phyloP scores from a whole-genome alignment of 2,329 filamentous ascomycete genomes.

The Penicillium sp. region DNA sequence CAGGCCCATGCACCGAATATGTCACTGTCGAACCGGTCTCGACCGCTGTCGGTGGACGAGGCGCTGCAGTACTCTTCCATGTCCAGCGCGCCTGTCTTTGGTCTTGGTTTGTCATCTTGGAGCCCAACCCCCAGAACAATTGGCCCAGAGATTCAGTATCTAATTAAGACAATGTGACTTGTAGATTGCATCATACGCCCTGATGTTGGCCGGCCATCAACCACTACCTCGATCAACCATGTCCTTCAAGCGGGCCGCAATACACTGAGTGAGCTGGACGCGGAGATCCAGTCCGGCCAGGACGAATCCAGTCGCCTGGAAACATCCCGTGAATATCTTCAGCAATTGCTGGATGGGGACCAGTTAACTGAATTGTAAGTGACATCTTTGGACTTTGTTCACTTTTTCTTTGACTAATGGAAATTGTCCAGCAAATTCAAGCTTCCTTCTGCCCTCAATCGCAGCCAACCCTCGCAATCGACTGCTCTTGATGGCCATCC shows the following conservation, averaged over 20 bases:
- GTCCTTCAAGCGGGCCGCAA: constrained; percentile 54
- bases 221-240: constrained; percentile 41
- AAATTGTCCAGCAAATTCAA: constrained; percentile 43
- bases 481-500: constrained; percentile 19
- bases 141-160: constrained; percentile 7
- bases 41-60: constrained; percentile 47
- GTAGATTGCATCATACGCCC: constrained; percentile 44
- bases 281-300: constrained; percentile 62
- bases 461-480: constrained; percentile 18
- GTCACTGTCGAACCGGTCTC: constrained; percentile 27
- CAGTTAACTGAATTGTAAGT: constrained; percentile 52
- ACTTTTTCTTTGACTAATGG: constrained; percentile 11
- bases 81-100: constrained; percentile 50
- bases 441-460: constrained; percentile 31
- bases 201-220: constrained; percentile 43
- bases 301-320: constrained; percentile 63
- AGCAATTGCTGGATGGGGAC: constrained; percentile 70
- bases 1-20: constrained; percentile 27
- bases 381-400: neutral
- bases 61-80: constrained; percentile 52
- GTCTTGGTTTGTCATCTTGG: constrained; percentile 37
- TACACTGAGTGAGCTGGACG: constrained; percentile 67
- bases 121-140: constrained; percentile 2
- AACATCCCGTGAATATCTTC: constrained; percentile 70
- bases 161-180: constrained; percentile 24